A percentile compares a stretch with the other conserved stretches of the same genome.
These are phyloP conservation scores for Xylaria sp. DNA, from an alignment of 2,329 filamentous ascomycete genomes.

Conservation along the genomic window DNA sequence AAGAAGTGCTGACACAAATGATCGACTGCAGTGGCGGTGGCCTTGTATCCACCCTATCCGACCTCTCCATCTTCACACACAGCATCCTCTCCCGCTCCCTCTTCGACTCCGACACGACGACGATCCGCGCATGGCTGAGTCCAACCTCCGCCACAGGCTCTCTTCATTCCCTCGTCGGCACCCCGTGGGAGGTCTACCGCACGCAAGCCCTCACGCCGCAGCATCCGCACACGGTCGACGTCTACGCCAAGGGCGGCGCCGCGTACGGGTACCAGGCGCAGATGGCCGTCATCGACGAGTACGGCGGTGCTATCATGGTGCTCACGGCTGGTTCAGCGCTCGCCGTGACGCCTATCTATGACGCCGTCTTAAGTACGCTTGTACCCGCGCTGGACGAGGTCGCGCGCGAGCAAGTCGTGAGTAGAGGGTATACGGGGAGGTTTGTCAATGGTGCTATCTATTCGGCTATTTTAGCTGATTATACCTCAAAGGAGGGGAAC, in stretches of 20 bases:
- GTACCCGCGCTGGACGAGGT: constrained; percentile 16
- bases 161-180: constrained; percentile 18
- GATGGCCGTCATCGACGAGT: constrained; percentile 21
- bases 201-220: constrained; percentile 8
- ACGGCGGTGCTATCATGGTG: constrained; percentile 13
- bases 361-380: constrained; percentile 10
- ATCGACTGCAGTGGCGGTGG: constrained; percentile 10
- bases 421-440: constrained; percentile 13
- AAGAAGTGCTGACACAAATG: not conserved
- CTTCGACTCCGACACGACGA: constrained; percentile 17
- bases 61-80: constrained; percentile 20
- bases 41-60: constrained; percentile 19
- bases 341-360: not conserved
- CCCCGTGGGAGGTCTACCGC: constrained; percentile 28
- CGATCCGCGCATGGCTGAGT: constrained; percentile 13
- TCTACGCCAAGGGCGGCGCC: constrained; percentile 24
- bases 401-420: constrained; percentile 10
- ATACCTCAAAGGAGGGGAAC: not conserved
- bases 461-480: not conserved
- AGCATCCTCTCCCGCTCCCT: constrained; percentile 9
- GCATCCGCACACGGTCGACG: constrained; percentile 20
- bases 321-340: constrained; percentile 18
- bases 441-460: not conserved
- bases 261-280: constrained; percentile 29
- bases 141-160: constrained; percentile 22